phyloP scores from a whole-genome alignment of 768 basidiomycete genomes.

The Rhodotorula taiwanensis region DNA sequence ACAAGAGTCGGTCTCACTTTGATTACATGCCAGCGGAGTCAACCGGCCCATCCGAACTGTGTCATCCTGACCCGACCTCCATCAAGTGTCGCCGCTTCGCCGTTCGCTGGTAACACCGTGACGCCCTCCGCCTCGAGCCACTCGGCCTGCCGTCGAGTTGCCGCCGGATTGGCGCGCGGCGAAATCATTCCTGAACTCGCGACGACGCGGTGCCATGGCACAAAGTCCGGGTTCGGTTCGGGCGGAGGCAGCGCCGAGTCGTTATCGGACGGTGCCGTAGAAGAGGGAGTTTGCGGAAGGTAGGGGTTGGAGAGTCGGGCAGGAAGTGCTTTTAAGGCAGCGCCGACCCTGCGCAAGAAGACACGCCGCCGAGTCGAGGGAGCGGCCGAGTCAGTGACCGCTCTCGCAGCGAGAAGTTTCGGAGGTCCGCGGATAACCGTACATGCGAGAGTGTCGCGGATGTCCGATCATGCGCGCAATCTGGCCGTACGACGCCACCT shows the following conservation, averaged over 20 bases:
- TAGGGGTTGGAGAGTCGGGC: background rate
- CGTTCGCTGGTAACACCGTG: no score
- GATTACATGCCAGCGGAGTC: no score
- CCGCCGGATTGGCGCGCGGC: conserved; percentile 16
- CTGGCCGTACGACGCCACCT: conserved; percentile 30
- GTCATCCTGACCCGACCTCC: no score
- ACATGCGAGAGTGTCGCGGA: conserved; percentile 30
- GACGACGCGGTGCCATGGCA: conserved; percentile 32
- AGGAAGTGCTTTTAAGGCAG: conserved; percentile 11
- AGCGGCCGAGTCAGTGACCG: background rate
- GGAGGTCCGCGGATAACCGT: background rate
- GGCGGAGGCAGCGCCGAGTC: conserved; percentile 12
- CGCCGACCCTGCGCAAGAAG: conserved; percentile 5
- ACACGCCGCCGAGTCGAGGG: no score
- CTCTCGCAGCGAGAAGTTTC: background rate
- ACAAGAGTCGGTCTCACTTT: no score
- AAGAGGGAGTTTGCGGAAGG: background rate
- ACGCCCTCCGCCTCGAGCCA: conserved; percentile 30
- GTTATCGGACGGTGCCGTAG: background rate
- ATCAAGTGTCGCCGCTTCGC: no score
- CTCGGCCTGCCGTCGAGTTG: conserved; percentile 20
- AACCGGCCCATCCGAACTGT: no score
- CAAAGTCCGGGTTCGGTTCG: conserved; percentile 10
- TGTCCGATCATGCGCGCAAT: conserved; percentile 21
- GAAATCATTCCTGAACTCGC: conserved; percentile 17